Percentiles rank a stretch among this genome's conserved stretches.
Conservation (phyloP, 495 filamentous ascomycete genomes). For the Tuber umbilicatum region DNA sequence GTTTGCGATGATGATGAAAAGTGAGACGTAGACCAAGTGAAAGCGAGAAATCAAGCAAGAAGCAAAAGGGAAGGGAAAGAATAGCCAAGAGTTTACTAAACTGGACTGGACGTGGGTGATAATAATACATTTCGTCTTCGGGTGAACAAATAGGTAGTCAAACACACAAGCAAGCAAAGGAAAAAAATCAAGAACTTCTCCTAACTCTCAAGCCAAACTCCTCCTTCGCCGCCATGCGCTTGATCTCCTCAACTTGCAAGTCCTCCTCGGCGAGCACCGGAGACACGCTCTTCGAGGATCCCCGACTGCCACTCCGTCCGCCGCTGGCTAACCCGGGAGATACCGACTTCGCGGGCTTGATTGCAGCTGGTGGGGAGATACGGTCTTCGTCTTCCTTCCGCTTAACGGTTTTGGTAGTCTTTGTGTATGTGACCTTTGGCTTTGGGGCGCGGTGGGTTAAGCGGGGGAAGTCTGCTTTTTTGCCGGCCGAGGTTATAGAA, state of each 20-base stretch:
- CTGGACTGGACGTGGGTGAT: neutral
- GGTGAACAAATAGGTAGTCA: neutral
- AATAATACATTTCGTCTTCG: neutral
- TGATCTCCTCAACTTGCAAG: constrained; percentile 34
- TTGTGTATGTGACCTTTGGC: constrained; percentile 36
- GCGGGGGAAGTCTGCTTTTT: constrained; percentile 18
- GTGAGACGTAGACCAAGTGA: neutral
- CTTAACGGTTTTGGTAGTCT: constrained; percentile 36
- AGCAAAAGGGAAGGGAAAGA: constrained; percentile 8
- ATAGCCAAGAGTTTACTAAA: neutral
- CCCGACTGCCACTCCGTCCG: constrained; percentile 5
- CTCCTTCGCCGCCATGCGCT: constrained; percentile 30
- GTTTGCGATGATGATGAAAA: neutral
- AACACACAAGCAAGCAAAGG: constrained; percentile 17
- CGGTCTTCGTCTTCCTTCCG: constrained; percentile 38
- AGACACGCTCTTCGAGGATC: constrained; percentile 7
- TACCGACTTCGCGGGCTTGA: constrained; percentile 22
- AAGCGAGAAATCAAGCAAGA: constrained; percentile 1
- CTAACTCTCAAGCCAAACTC: constrained; percentile 34
- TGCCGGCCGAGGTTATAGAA: neutral
- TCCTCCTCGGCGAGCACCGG: constrained; percentile 15
- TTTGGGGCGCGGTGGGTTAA: constrained; percentile 27
- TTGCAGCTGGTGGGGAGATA: constrained; percentile 9
- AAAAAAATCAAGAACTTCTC: constrained; percentile 24
- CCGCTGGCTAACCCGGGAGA: constrained; percentile 21